Base-by-base conservation (phyloP, 2,329 filamentous ascomycete genomes). In the Cercospora sojina region DNA sequence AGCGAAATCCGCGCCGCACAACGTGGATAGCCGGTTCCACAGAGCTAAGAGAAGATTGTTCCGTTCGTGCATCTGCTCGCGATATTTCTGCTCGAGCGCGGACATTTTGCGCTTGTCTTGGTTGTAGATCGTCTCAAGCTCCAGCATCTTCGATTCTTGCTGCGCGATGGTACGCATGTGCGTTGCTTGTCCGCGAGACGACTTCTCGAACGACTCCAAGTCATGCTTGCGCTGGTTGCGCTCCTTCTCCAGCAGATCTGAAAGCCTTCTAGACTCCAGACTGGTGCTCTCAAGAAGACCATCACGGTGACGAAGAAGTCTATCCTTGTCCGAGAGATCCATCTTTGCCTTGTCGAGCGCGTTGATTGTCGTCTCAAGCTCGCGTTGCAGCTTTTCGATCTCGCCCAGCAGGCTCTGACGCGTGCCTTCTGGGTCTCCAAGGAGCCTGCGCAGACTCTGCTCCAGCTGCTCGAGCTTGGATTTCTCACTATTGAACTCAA, bases 1-100 rank as follows among this genome's bases (percentile, higher is more conserved):
- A 4, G 91, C 88, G 94, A 95, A 99, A 75, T 98, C 95, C 0
- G 88, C 86, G 10, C 95, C 95, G 74, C 95, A 98, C 51, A 98
- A 85, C 0, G 87, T 85, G 3, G 92, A 93, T 8, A 99, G 85
- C 55, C 91, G 87, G 69, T 94, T 94, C 95, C 95, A 99, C 5
- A 98, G 82, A n/a, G 88, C 85, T 23, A 97, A 86, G 18, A 98
- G 85, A 61, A 99, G 83, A 67, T 91, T 90, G 80, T 98, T 97
- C 64, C 95, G 89, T 80, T 98, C 95, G 51, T 86, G 86, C 43
- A 98, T 85, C 79, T 98, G 93, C 61, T 97, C 93, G 72, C 90
- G 91, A 79, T 92, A 91, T 65, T 89, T 87, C 70, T 88, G 85
- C 79, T 99, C 95, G 7, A 97, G 84, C 62, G 86, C 84, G 1